Evolutionary conservation across 495 filamentous ascomycete species (phyloP).

Genomic region (Podospora appendiculata): DNA sequence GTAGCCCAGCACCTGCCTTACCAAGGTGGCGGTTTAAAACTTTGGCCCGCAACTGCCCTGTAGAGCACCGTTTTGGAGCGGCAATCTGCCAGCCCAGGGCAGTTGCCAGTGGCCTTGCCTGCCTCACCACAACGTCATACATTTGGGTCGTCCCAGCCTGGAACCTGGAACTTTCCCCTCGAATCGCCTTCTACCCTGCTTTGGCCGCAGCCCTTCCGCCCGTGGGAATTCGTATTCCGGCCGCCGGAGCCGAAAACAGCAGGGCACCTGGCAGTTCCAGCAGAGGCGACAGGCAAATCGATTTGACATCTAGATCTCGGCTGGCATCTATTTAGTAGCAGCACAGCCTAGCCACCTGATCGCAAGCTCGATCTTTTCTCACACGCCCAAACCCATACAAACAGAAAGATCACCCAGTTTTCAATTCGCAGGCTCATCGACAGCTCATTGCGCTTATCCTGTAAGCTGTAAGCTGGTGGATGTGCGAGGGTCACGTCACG

Average conservation of each 20-base stretch:
- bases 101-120: neutral
- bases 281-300: neutral
- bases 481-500: too few relatives aligned
- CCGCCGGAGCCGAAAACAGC: neutral
- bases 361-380: too few relatives aligned
- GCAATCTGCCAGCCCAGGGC: neutral
- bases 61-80: conserved; percentile 1
- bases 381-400: too few relatives aligned
- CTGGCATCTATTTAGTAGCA: neutral
- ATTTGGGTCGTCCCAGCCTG: too few relatives aligned
- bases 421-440: too few relatives aligned
- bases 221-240: neutral
- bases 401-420: too few relatives aligned
- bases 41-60: too few relatives aligned
- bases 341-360: neutral
- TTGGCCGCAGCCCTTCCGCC: neutral
- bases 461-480: too few relatives aligned
- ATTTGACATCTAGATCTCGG: neutral
- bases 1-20: neutral
- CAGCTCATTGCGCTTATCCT: too few relatives aligned
- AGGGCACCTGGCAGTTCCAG: neutral
- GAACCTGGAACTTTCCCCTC: neutral
- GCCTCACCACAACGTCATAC: conserved; percentile 10
- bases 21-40: neutral
- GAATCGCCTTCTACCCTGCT: neutral